Percentiles rank a stretch among this genome's conserved stretches.
phyloP scores from a whole-genome alignment of 2,329 filamentous ascomycete genomes.

The Cladosporium sp. region DNA sequence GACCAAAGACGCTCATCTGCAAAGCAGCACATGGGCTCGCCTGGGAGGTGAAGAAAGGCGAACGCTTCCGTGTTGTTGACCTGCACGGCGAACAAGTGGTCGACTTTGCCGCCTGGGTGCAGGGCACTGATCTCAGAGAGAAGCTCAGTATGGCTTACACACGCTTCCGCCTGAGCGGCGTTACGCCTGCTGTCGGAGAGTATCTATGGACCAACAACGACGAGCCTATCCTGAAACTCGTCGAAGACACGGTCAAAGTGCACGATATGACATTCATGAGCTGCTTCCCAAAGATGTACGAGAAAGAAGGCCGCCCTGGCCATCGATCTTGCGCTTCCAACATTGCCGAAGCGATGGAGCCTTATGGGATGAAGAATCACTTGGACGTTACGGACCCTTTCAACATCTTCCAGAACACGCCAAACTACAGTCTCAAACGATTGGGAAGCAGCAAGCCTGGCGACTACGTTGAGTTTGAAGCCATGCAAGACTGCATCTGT shows the following conservation, averaged over 20 bases:
- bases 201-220: conserved; percentile 36
- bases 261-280: conserved; percentile 42
- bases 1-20: conserved; percentile 22
- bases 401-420: conserved; percentile 40
- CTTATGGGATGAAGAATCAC: conserved; percentile 31
- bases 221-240: conserved; percentile 33
- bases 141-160: conserved; percentile 39
- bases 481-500: conserved; percentile 32
- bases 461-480: conserved; percentile 38
- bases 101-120: conserved; percentile 38
- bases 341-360: conserved; percentile 35
- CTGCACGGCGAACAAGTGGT: conserved; percentile 38
- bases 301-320: conserved; percentile 27
- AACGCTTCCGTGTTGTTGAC: conserved; percentile 37
- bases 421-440: conserved; percentile 35
- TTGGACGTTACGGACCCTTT: conserved; percentile 37
- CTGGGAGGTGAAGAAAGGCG: conserved; percentile 33
- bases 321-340: conserved; percentile 37
- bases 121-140: conserved; percentile 27
- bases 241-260: conserved; percentile 36
- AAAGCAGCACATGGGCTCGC: conserved; percentile 30
- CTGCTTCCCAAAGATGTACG: conserved; percentile 37
- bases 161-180: conserved; percentile 34
- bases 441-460: conserved; percentile 35
- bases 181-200: conserved; percentile 34